Conservation (phyloP, 345 rosid species). For the Gossypium thurberi region DNA sequence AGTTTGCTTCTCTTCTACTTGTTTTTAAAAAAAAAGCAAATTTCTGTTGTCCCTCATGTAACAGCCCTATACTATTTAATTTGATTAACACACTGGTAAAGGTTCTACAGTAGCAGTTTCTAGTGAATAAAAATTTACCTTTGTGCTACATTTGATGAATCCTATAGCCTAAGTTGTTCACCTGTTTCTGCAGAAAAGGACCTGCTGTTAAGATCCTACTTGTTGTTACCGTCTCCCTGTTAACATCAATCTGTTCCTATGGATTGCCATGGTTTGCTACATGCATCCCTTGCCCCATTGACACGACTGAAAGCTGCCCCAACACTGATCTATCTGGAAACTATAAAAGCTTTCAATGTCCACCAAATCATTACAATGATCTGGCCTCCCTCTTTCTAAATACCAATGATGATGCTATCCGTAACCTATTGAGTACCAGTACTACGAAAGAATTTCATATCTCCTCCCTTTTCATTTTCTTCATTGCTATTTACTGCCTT, state of each 20-base stretch:
- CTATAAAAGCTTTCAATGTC: conserved; percentile 53
- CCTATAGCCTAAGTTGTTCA: not conserved
- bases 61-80: not conserved
- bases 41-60: not conserved
- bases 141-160: conserved; percentile 7
- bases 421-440: conserved; percentile 44
- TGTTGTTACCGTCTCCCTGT: conserved; percentile 33
- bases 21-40: not conserved
- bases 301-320: conserved; percentile 34
- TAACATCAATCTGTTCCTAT: conserved; percentile 53
- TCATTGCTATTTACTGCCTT: conserved; percentile 43
- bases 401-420: conserved; percentile 69
- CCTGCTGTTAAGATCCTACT: conserved; percentile 39
- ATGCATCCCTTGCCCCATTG: conserved; percentile 47
- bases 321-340: conserved; percentile 44
- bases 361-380: conserved; percentile 46
- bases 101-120: not conserved
- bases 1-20: not conserved
- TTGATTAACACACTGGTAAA: not conserved
- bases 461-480: conserved; percentile 49
- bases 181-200: conserved; percentile 34
- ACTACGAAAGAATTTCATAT: conserved; percentile 35
- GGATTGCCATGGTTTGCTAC: conserved; percentile 57
- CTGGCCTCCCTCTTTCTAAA: conserved; percentile 58
- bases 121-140: not conserved